Percentiles rank a stretch among this genome's conserved stretches.
phyloP scores from a whole-genome alignment of 2,329 filamentous ascomycete genomes.

The Ascochyta pisi region DNA sequence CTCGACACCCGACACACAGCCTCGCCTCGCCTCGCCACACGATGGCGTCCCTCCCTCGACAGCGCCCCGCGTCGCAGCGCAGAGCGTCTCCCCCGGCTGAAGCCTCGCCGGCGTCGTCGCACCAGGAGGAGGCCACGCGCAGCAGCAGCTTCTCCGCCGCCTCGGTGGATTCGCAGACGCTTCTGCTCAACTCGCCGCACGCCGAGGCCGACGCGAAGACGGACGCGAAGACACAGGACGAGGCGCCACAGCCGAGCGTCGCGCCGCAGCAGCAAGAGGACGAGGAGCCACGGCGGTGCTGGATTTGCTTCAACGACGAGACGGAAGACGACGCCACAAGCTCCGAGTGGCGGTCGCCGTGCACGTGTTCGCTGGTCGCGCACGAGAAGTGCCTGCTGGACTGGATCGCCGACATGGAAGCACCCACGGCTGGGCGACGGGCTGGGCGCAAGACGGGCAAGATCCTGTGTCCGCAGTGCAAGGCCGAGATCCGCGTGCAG shows the following conservation, averaged over 20 bases:
- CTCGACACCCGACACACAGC: not conserved
- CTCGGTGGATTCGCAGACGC: constrained; percentile 56
- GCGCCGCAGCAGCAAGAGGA: constrained; percentile 19
- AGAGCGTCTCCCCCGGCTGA: constrained; percentile 35
- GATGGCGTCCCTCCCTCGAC: constrained; percentile 54
- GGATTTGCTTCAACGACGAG: constrained; percentile 73
- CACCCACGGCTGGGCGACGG: constrained; percentile 59
- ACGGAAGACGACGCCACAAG: constrained; percentile 68
- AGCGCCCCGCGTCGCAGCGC: constrained; percentile 46
- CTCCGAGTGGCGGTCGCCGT: constrained; percentile 82
- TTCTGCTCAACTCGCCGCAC: constrained; percentile 51
- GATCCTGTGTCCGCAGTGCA: constrained; percentile 88
- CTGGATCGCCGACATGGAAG: constrained; percentile 91
- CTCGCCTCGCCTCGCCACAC: not conserved
- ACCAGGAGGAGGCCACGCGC: constrained; percentile 30
- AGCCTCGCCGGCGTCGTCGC: constrained; percentile 23
- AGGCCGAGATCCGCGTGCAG: constrained; percentile 76
- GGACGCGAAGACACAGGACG: constrained; percentile 26
- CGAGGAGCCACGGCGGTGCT: constrained; percentile 63
- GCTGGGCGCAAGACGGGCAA: constrained; percentile 59
- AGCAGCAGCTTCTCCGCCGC: constrained; percentile 48
- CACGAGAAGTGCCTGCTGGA: constrained; percentile 89
- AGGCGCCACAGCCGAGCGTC: constrained; percentile 20
- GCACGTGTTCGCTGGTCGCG: constrained; percentile 86
- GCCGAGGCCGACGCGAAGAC: constrained; percentile 17